Conservation (phyloP, 1,284 basidiomycete species). For the Sanghuangporus sanghuang region DNA sequence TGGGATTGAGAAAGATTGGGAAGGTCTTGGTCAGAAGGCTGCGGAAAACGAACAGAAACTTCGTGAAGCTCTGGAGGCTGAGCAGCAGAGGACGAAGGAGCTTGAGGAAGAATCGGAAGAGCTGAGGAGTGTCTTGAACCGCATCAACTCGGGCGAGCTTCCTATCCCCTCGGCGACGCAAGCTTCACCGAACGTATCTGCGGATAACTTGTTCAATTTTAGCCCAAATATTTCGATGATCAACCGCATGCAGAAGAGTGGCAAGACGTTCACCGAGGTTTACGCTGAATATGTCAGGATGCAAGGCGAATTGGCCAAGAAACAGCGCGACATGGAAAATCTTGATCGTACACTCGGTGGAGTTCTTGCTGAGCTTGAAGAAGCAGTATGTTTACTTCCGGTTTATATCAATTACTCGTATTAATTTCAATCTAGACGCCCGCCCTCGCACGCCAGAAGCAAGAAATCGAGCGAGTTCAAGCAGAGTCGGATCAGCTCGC, state of each 20-base stretch:
- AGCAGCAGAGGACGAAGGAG: slow-evolving; percentile 52
- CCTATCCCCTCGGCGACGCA: slow-evolving; percentile 41
- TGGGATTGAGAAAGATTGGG: slow-evolving; percentile 75
- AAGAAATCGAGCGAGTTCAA: slow-evolving; percentile 77
- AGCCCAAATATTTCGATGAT: slow-evolving; percentile 86
- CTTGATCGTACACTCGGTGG: slow-evolving; percentile 72
- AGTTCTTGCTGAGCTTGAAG: slow-evolving; percentile 82
- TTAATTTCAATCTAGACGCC: slow-evolving; percentile 60
- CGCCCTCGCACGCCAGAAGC: slow-evolving; percentile 78
- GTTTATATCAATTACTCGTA: neutral
- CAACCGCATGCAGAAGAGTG: slow-evolving; percentile 67
- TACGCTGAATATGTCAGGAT: slow-evolving; percentile 85
- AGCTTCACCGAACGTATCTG: slow-evolving; percentile 31
- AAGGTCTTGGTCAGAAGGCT: slow-evolving; percentile 61
- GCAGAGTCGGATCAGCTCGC: slow-evolving; percentile 78
- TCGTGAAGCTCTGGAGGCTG: slow-evolving; percentile 61
- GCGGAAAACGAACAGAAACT: slow-evolving; percentile 61
- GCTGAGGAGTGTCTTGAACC: slow-evolving; percentile 57
- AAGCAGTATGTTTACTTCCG: slow-evolving; percentile 56
- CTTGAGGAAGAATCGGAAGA: slow-evolving; percentile 58
- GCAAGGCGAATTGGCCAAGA: slow-evolving; percentile 75
- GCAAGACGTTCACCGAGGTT: slow-evolving; percentile 86
- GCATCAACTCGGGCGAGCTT: slow-evolving; percentile 64
- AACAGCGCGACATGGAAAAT: slow-evolving; percentile 75
- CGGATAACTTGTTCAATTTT: slow-evolving; percentile 56